A percentile compares a stretch with the other conserved stretches of the same genome.
Conservation (phyloP, 495 filamentous ascomycete species). For the Lasiosphaeriaceae sp. region DNA sequence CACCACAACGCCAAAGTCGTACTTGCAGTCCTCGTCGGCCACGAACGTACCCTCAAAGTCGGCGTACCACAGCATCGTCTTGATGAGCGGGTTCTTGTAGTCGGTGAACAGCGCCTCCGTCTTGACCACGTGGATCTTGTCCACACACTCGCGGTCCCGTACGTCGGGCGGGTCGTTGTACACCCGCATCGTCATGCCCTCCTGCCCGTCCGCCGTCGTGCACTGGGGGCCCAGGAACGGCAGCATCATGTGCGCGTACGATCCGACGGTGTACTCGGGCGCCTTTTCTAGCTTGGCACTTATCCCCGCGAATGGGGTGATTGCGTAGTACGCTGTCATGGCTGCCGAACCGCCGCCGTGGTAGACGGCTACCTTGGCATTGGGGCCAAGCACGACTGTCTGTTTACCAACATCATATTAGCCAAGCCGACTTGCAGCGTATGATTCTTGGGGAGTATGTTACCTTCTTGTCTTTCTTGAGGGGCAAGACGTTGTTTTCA, state of each 20-base stretch:
- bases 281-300: conserved; percentile 39
- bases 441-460: not conserved
- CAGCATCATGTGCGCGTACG: conserved; percentile 58
- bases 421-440: no score
- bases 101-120: conserved; percentile 60
- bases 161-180: conserved; percentile 53
- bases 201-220: conserved; percentile 45
- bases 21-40: conserved; percentile 50
- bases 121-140: conserved; percentile 51
- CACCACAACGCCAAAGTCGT: conserved; percentile 61
- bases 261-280: conserved; percentile 50
- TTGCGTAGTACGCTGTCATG: conserved; percentile 62
- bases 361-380: conserved; percentile 64
- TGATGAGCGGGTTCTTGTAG: conserved; percentile 56
- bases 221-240: conserved; percentile 51
- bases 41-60: conserved; percentile 57
- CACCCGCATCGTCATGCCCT: conserved; percentile 56
- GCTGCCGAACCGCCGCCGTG: conserved; percentile 70
- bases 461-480: conserved; percentile 58
- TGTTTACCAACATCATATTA: no score
- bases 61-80: conserved; percentile 53
- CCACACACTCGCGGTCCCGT: conserved; percentile 44
- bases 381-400: conserved; percentile 59
- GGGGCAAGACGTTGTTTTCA: conserved; percentile 58
- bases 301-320: conserved; percentile 67